Evolutionary conservation across 345 rosid genomes (phyloP).

Genomic region (Fremontodendron californicum): DNA sequence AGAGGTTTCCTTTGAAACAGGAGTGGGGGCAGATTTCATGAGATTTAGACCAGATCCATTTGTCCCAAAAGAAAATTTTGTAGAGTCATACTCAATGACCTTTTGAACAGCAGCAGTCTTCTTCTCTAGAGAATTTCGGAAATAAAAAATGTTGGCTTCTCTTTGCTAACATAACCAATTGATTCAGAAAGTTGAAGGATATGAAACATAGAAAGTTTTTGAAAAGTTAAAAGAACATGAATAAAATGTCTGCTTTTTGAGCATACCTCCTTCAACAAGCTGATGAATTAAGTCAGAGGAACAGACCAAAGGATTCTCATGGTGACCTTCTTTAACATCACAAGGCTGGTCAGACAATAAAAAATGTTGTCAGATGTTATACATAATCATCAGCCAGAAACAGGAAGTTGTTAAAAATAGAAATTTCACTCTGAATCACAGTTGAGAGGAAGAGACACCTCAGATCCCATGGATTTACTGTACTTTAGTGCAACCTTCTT

Average conservation of each 20-base stretch:
- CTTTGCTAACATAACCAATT: not conserved
- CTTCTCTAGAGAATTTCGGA: conserved; percentile 9
- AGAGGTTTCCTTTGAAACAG: not conserved
- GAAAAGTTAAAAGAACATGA: not conserved
- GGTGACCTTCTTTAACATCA: conserved; percentile 8
- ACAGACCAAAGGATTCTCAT: not conserved
- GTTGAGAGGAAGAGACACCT: not conserved
- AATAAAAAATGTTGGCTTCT: conserved; percentile 1
- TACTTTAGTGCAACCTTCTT: not conserved
- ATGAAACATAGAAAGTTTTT: not conserved
- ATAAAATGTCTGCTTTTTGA: not conserved
- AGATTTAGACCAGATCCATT: not conserved
- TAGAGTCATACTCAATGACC: conserved; percentile 1
- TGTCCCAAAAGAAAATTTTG: conserved; percentile 12
- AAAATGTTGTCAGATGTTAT: conserved; percentile 8
- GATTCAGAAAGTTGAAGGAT: not conserved
- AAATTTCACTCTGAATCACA: conserved; percentile 5
- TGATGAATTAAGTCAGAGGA: conserved; percentile 12
- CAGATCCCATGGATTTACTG: conserved; percentile 2
- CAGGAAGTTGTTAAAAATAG: not conserved
- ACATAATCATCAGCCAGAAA: not conserved
- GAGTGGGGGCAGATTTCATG: not conserved
- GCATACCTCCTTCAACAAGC: conserved; percentile 21
- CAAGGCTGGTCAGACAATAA: conserved; percentile 19
- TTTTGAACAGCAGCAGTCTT: conserved; percentile 13